phyloP scores from a whole-genome alignment of 2,329 filamentous ascomycete species.

The Fusarium sulawesiense region DNA sequence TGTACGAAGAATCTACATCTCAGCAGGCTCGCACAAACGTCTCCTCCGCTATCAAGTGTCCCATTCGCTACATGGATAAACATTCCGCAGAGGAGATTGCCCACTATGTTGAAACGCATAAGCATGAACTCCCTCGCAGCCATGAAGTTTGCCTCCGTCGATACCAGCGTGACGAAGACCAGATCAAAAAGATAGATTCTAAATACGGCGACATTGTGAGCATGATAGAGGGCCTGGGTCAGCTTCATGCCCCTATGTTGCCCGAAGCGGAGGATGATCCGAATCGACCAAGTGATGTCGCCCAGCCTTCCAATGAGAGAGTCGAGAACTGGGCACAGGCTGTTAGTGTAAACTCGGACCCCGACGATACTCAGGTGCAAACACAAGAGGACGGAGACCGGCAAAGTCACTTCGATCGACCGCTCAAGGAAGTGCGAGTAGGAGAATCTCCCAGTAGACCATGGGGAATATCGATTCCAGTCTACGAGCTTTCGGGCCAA shows the following conservation, averaged over 20 bases:
- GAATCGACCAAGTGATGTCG: constrained; percentile 57
- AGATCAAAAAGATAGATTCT: constrained; percentile 88
- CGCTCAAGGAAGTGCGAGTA: constrained; percentile 88
- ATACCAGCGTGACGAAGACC: constrained; percentile 87
- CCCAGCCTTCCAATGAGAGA: constrained; percentile 71
- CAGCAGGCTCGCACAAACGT: constrained; percentile 62
- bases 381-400: constrained; percentile 65
- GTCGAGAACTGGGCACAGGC: constrained; percentile 89
- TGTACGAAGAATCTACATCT: constrained; percentile 69
- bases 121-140: constrained; percentile 92
- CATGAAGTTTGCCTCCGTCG: constrained; percentile 92
- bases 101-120: constrained; percentile 92
- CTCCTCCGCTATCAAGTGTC: constrained; percentile 75
- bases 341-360: constrained; percentile 68
- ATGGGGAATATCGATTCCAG: constrained; percentile 89
- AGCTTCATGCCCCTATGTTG: constrained; percentile 88
- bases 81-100: constrained; percentile 94
- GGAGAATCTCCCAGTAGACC: constrained; percentile 93
- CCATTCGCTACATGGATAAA: constrained; percentile 91
- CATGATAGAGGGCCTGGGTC: constrained; percentile 92
- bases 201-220: constrained; percentile 93
- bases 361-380: constrained; percentile 48
- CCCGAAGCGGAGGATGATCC: constrained; percentile 66
- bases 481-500: constrained; percentile 57
- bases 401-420: constrained; percentile 82